A percentile compares a stretch with the other conserved stretches of the same genome.
These are phyloP conservation scores for Acacia crassicarpa DNA, from an alignment of 306 rosid species.

Conservation along the genomic window DNA sequence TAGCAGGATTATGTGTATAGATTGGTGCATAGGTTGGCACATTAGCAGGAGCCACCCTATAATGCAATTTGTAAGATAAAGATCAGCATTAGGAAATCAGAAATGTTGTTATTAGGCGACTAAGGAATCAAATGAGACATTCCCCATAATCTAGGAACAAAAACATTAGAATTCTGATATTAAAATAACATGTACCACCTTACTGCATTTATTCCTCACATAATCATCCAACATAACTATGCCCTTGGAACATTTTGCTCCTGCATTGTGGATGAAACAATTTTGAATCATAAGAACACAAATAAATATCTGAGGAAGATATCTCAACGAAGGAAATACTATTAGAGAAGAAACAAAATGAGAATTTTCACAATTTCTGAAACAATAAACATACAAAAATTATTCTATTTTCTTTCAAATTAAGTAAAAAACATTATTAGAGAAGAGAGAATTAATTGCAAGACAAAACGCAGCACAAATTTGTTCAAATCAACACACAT, in stretches of 20 bases:
- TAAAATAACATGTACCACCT: slow-evolving; percentile 47
- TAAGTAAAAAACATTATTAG: neutral
- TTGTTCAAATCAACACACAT: neutral
- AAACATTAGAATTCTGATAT: slow-evolving; percentile 1
- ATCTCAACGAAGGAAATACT: slow-evolving; percentile 5
- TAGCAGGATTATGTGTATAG: neutral
- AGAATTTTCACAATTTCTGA: neutral
- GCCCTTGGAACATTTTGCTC: slow-evolving; percentile 73
- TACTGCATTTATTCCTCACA: slow-evolving; percentile 66
- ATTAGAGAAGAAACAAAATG: neutral
- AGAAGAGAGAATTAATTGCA: neutral
- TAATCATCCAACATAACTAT: slow-evolving; percentile 67
- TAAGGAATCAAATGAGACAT: slow-evolving; percentile 16
- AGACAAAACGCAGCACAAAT: neutral
- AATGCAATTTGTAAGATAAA: slow-evolving; percentile 15
- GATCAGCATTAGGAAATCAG: slow-evolving; percentile 6
- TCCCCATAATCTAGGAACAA: neutral
- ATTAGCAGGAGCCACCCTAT: slow-evolving; percentile 54
- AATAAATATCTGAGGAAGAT: neutral
- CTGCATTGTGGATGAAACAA: slow-evolving; percentile 45
- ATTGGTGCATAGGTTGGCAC: neutral
- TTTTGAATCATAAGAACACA: slow-evolving; percentile 15
- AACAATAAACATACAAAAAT: neutral
- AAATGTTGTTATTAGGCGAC: neutral
- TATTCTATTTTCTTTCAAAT: neutral